Evolutionary conservation across 306 rosid species (phyloP), one percentile per base, ranked within the genome.

Genomic region (Glycine soja): DNA sequence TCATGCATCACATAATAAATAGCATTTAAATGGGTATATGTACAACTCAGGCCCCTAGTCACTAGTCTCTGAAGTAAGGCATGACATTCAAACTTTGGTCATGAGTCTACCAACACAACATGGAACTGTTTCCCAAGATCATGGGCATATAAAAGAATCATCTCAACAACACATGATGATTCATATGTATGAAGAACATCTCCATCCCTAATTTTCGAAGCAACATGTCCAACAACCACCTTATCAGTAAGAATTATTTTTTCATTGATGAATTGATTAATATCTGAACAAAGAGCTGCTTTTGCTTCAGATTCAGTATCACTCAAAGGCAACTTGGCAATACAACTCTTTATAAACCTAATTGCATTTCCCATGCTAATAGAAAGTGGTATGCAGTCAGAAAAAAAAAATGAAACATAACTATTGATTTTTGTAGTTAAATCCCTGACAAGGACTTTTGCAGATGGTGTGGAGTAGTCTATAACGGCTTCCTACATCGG

Each of bases 321-420:
- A 77, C 68, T 88, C 52, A 83, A 42, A 9, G 94, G 88, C 84
- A 94, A 75, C 50, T 90, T 89, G 52, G 96, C 88, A 76, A 90
- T 84, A 46, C 86, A 83, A 56, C 84, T 88, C 86, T 94, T 94
- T 56, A 94, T 52, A 88, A 88, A 92, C 84, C 90, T 86, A 64
- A 94, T 87, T 50, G 96, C 93, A 86, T 94, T 94, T 51, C 98
- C 97, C 97, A 94, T 92, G 87, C 97, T 88, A 51, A 92, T 78
- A 54, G 98, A 94, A 74, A 94, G 89, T 2, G 98, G 98, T 77
- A 97, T 88, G 86, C 97, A 94, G 79, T 94, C 94, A 7, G 73
- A 86, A 43, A 94, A 86, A 43, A 94, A 84, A 88, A 90, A 92
- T 32, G 98, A 94, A 56, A 94, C 90, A 68, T 90, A 92, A 82